A percentile compares a stretch with the other conserved stretches of the same genome.
phyloP scores from a whole-genome alignment of 352 stramenopile species.

The Pseudoperonospora humuli region DNA sequence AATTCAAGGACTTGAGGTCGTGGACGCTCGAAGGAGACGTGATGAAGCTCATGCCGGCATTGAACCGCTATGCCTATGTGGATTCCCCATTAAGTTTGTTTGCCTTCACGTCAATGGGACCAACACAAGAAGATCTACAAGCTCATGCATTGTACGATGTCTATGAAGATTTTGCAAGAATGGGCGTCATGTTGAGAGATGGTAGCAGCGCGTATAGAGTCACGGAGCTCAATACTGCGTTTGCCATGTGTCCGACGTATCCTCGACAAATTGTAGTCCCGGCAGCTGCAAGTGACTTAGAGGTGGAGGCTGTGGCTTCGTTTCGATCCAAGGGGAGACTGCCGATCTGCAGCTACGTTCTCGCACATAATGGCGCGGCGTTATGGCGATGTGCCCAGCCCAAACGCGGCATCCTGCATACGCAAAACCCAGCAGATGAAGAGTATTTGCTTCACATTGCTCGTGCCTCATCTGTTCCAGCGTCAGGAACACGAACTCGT shows the following conservation, averaged over 20 bases:
- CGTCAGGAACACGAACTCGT: conserved; percentile 21
- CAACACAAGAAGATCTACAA: conserved; percentile 25
- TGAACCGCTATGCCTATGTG: conserved; percentile 67
- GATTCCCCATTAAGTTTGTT: conserved; percentile 66
- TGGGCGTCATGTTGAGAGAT: conserved; percentile 48
- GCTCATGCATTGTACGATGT: conserved; percentile 64
- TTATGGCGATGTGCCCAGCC: conserved; percentile 84
- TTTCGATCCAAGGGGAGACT: conserved; percentile 81
- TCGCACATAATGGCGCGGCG: conserved; percentile 53
- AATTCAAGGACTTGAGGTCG: conserved; percentile 71
- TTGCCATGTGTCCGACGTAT: conserved; percentile 78
- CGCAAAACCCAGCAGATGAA: conserved; percentile 65
- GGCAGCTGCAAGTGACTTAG: conserved; percentile 43
- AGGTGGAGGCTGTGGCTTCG: conserved; percentile 55
- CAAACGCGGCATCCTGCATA: conserved; percentile 76
- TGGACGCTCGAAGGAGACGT: conserved; percentile 71
- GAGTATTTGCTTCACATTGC: conserved; percentile 62
- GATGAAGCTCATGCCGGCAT: conserved; percentile 45
- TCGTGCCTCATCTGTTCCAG: conserved; percentile 10
- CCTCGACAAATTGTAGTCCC: conserved; percentile 69
- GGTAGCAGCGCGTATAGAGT: conserved; percentile 34
- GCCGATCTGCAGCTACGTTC: conserved; percentile 77
- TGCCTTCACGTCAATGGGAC: conserved; percentile 38
- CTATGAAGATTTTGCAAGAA: conserved; percentile 56
- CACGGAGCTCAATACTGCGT: conserved; percentile 56